These are phyloP conservation scores for Penicillium soppii DNA, from an alignment of 495 filamentous ascomycete genomes.

Conservation along the genomic window DNA sequence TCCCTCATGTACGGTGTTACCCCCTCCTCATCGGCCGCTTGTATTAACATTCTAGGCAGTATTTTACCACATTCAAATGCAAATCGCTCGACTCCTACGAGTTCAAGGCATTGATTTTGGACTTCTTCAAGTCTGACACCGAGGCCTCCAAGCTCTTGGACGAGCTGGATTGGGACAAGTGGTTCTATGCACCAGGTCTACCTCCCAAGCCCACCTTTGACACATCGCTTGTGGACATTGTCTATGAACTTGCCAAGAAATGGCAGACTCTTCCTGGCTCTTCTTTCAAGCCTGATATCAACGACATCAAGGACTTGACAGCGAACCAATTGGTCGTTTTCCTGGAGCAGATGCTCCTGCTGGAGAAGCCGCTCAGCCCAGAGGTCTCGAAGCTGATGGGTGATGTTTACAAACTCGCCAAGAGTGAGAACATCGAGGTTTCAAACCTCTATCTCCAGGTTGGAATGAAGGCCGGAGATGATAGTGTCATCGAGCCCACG, in stretches of 20 bases:
- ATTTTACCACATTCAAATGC: slow-evolving; percentile 77
- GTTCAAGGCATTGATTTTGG: slow-evolving; percentile 81
- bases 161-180: slow-evolving; percentile 80
- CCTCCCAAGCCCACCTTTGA: slow-evolving; percentile 91
- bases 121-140: slow-evolving; percentile 73
- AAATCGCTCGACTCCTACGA: slow-evolving; percentile 89
- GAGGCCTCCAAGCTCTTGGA: slow-evolving; percentile 65
- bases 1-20: slow-evolving; percentile 63
- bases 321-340: slow-evolving; percentile 91
- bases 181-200: slow-evolving; percentile 81
- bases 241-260: slow-evolving; percentile 75
- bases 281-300: slow-evolving; percentile 62
- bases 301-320: slow-evolving; percentile 69
- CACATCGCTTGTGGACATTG: slow-evolving; percentile 80
- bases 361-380: slow-evolving; percentile 57
- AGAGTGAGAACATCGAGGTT: slow-evolving; percentile 81
- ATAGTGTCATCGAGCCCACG: slow-evolving; percentile 62
- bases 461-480: slow-evolving; percentile 70
- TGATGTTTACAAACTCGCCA: slow-evolving; percentile 63
- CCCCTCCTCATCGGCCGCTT: neutral
- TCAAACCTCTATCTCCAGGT: slow-evolving; percentile 73
- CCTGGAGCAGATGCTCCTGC: slow-evolving; percentile 70
- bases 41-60: slow-evolving; percentile 42
- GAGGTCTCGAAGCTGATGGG: slow-evolving; percentile 68
- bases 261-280: slow-evolving; percentile 59